Evolutionary conservation across 1,284 basidiomycete species (phyloP).

Genomic region (Cryptococcus hybrid): DNA sequence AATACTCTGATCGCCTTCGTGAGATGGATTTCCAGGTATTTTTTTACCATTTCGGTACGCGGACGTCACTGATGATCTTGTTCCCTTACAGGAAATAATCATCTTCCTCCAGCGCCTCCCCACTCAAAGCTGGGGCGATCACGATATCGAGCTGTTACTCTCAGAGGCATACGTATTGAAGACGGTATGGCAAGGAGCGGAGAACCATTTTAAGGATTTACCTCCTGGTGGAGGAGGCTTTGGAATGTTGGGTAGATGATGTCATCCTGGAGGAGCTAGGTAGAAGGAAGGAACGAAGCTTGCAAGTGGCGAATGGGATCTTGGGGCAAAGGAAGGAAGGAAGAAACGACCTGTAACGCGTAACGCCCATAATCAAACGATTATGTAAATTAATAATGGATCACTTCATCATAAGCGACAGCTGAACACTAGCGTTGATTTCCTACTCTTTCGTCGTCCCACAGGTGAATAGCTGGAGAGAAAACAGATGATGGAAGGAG

Average conservation of each 20-base stretch:
- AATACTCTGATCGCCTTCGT: slow-evolving; percentile 84
- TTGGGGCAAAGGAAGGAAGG: not conserved
- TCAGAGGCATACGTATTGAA: slow-evolving; percentile 95
- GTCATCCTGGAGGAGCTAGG: not conserved
- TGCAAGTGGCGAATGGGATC: no score
- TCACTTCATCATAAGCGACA: no score
- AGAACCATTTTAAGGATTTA: slow-evolving; percentile 71
- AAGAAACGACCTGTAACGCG: no score
- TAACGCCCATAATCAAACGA: no score
- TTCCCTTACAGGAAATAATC: slow-evolving; percentile 75
- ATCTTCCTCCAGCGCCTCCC: slow-evolving; percentile 98
- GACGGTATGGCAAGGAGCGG: slow-evolving; percentile 90
- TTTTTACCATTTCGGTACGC: slow-evolving; percentile 1
- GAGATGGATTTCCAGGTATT: slow-evolving; percentile 94
- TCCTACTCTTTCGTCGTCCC: no score
- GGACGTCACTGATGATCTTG: not conserved
- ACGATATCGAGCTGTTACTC: slow-evolving; percentile 91
- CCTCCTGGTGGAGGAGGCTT: slow-evolving; percentile 29
- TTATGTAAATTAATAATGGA: no score
- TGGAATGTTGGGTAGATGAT: slow-evolving; percentile 44
- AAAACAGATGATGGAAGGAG: not conserved
- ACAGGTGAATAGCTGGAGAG: no score
- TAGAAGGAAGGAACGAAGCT: not conserved
- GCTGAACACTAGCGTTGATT: no score
- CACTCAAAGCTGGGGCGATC: slow-evolving; percentile 91